Evolutionary conservation across 2,329 filamentous ascomycete genomes (phyloP).

Genomic region (Cercospora citrullina): DNA sequence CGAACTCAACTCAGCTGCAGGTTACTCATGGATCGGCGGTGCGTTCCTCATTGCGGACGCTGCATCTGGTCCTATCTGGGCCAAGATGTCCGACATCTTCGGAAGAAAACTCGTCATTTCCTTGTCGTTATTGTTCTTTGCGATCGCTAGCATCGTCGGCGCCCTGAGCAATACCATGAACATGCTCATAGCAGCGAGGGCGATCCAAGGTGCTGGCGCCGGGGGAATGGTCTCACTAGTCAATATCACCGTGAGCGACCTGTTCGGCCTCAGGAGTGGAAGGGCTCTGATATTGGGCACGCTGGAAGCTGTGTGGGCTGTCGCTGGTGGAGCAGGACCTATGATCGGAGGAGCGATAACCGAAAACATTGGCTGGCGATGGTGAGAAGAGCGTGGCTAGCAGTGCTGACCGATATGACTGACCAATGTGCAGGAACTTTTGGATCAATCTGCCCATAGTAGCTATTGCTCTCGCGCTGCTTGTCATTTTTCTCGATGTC

Average conservation of each 20-base stretch:
- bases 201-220: not conserved
- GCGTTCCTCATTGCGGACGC: slow-evolving; percentile 71
- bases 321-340: slow-evolving; percentile 1
- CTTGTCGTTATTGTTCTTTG: slow-evolving; percentile 51
- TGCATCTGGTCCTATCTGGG: slow-evolving; percentile 68
- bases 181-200: slow-evolving; percentile 1
- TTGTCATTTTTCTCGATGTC: not conserved
- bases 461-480: not conserved
- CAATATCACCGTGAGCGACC: not conserved
- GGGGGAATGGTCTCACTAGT: not conserved
- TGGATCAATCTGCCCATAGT: not conserved
- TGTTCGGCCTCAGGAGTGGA: not conserved
- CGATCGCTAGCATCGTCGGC: slow-evolving; percentile 52
- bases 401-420: not conserved
- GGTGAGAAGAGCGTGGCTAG: not conserved
- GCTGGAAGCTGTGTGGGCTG: not conserved
- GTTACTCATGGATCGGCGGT: slow-evolving; percentile 79
- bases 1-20: slow-evolving; percentile 64
- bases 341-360: not conserved
- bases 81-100: slow-evolving; percentile 59
- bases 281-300: not conserved
- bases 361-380: not conserved
- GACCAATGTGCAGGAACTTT: not conserved
- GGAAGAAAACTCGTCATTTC: slow-evolving; percentile 57
- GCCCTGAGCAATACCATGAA: slow-evolving; percentile 36